Conservation (phyloP, 441 rosid genomes). For the Eruca vesicaria region DNA sequence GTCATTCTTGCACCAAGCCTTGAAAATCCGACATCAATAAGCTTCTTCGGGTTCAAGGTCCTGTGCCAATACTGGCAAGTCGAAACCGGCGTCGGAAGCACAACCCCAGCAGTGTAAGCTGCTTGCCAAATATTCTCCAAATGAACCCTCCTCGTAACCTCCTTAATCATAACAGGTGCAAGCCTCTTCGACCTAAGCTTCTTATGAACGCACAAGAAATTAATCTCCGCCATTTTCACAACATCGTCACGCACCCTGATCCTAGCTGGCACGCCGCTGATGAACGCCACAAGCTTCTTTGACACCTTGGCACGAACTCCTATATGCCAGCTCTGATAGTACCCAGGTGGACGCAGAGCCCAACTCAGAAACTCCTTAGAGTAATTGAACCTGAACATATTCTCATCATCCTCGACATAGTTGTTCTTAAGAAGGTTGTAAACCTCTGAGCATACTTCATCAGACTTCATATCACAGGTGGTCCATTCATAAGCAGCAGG, state of each 20-base stretch:
- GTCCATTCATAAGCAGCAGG: constrained; percentile 79
- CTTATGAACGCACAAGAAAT: constrained; percentile 94
- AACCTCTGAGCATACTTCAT: constrained; percentile 34
- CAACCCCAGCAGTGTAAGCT: constrained; percentile 88
- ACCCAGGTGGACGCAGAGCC: constrained; percentile 92
- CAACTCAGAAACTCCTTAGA: constrained; percentile 93
- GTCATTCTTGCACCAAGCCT: constrained; percentile 90
- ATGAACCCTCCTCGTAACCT: constrained; percentile 89
- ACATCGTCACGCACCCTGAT: constrained; percentile 73
- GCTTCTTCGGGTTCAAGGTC: constrained; percentile 92
- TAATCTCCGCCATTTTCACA: constrained; percentile 89
- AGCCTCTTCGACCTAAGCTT: constrained; percentile 90
- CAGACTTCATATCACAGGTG: constrained; percentile 77
- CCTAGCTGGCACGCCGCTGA: constrained; percentile 87
- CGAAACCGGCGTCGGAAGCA: constrained; percentile 88
- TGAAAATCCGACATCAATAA: constrained; percentile 93
- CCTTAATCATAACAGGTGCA: constrained; percentile 97
- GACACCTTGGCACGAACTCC: constrained; percentile 92
- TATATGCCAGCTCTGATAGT: constrained; percentile 77
- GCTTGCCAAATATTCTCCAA: constrained; percentile 96
- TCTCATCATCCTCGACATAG: constrained; percentile 58
- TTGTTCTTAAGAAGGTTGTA: constrained; percentile 43
- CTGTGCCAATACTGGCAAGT: constrained; percentile 97
- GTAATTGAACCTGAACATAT: constrained; percentile 93
- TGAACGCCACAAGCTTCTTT: constrained; percentile 86